Conservation (phyloP, 2,329 filamentous ascomycete genomes). For the Pseudogymnoascus destructans region DNA sequence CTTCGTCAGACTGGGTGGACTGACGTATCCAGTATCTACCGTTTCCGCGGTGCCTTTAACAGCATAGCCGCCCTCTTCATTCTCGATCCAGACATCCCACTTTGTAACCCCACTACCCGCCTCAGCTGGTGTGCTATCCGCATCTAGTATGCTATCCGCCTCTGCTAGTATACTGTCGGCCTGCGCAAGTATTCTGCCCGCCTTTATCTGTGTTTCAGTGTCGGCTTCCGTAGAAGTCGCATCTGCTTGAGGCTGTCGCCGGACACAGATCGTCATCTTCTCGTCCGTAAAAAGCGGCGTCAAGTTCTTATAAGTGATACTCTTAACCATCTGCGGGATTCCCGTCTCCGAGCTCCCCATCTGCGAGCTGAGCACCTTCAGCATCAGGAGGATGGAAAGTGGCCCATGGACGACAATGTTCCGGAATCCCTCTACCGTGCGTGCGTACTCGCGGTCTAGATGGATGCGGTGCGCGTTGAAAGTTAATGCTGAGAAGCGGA, state of each 20-base stretch:
- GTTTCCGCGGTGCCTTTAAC: constrained; percentile 41
- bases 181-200: constrained; percentile 28
- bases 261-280: constrained; percentile 55
- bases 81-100: constrained; percentile 56
- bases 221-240: background rate
- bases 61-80: constrained; percentile 45
- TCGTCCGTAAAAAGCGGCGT: constrained; percentile 68
- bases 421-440: constrained; percentile 58
- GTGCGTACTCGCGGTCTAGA: constrained; percentile 59
- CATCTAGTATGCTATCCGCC: constrained; percentile 30
- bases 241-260: constrained; percentile 22
- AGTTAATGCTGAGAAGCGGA: constrained; percentile 80
- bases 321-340: constrained; percentile 31
- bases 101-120: constrained; percentile 18
- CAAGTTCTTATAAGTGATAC: constrained; percentile 67
- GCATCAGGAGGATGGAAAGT: constrained; percentile 62
- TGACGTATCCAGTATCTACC: background rate
- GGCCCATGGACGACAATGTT: constrained; percentile 79
- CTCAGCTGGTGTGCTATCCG: constrained; percentile 26
- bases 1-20: background rate
- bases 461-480: constrained; percentile 92
- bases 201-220: constrained; percentile 25
- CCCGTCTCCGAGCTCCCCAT: constrained; percentile 25
- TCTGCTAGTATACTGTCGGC: constrained; percentile 30
- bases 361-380: constrained; percentile 47